Base-by-base conservation (phyloP, 805 yeast genomes). In the Lipomyces orientalis region DNA sequence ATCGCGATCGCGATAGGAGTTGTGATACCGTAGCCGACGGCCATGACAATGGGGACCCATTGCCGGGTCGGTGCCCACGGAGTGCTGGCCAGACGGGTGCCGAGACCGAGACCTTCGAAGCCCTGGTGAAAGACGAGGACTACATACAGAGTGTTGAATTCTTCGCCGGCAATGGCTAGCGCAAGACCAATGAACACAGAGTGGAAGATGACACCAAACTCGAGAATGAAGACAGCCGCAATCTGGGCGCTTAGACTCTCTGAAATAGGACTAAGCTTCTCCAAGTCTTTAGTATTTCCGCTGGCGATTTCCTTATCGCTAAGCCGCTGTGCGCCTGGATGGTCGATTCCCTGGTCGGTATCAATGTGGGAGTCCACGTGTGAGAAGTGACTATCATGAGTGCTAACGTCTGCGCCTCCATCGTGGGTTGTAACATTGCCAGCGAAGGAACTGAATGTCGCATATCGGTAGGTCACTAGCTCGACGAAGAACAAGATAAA, bases 171-270 rank as follows among this genome's bases (percentile, higher is more conserved):
- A 19, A 90, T 90, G 1, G 95, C 90, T 58, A 91, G 81, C 0
- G 95, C 84, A 61, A 91, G 81, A 33, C 97, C 97, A 65, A 91
- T 84, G 74, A 91, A 90, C 2, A 91, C 85, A 2, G 97, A 91
- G 78, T 91, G 97, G 82, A 91, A 90, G 39, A 91, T 78, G 56
- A 91, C 83, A 74, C 97, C 97, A 71, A 89, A 89, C 76, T 91
- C 97, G 67, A 90, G 81, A 16, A 88, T 83, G 57, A 87, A 76
- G 60, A 87, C 81, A 1, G 86, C 84, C 51, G 79, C 78, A 59
- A 84, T 70, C 73, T 67, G 71, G 12, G 71, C 71, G 19, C 64
- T 8, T 8, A 67, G 57, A 31, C 62, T 55, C 54, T 67, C 71
- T 1, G 66, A 19, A 34, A 51, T 16, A 16, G 19, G 29, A 52